Evolutionary conservation across 176 grass and related monocot genomes (phyloP), one percentile per base, ranked within the genome.

Genomic region (Aegilops tauschii): DNA sequence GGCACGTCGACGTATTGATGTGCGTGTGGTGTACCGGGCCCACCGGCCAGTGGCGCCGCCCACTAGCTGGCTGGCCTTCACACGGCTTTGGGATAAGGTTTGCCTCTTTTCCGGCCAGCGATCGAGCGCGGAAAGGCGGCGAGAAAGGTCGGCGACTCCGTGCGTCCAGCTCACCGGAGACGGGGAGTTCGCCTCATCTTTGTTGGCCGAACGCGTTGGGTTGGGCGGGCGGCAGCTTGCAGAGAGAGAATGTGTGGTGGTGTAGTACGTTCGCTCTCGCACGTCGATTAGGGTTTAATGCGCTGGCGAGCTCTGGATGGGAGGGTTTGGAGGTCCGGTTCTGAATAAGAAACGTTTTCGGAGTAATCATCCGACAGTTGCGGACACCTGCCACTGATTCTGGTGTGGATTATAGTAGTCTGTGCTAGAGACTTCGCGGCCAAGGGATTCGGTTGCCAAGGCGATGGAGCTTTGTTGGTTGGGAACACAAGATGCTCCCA

Each of bases 131-230:
- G 3, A 66, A 81, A 47, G 80, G 66, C 35, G 83, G 69, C 77
- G 62, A 27, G 54, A 66, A 65, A 87, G 78, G 65, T 42, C 73
- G 34, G 66, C 42, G 25, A 28, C 20, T 84, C 80, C 80, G 85
- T 87, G 80, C 68, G 75, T 61, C 56, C 85, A 83, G 85, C 80
- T 87, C 37, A 30, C 82, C 61, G 80, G 79, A 73, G 65, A 6
- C 61, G 80, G 79, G 59, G 65, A 17, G 14, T 8, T 58, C 54
- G 54, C 6, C 18, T 58, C 17, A 1, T 17, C 8, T 32, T 31
- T 65, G 39, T 13, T 42, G 49, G 11, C 75, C n/a, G 39, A 29
- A 10, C 20, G 11, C 12, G 21, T 23, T 23, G 6, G 14, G 16
- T 17, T 16, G 49, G 49, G 14, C 13, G 12, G 47, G 56, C 6